Evolutionary conservation across 495 filamentous ascomycete species (phyloP).

Genomic region (Aspergillus saccharolyticus): DNA sequence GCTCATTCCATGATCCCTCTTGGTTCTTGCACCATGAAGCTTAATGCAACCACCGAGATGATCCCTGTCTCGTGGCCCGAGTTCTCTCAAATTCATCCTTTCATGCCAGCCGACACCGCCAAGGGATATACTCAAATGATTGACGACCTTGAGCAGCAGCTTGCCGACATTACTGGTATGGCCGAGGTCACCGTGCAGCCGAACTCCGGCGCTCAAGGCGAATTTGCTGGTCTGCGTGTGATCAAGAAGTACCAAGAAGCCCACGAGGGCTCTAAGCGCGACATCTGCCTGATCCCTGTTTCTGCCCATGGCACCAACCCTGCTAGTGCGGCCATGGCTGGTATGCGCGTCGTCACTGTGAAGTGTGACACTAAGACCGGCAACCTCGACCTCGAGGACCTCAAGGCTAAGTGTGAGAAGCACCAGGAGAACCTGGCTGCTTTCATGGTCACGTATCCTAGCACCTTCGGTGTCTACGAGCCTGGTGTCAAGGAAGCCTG

Average conservation of each 20-base stretch:
- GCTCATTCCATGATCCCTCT: conserved; percentile 98
- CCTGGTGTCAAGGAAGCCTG: conserved; percentile 84
- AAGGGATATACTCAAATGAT: conserved; percentile 68
- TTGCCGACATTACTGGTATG: conserved; percentile 87
- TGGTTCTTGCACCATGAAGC: conserved; percentile 99
- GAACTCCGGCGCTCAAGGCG: conserved; percentile 95
- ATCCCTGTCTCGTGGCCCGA: conserved; percentile 79
- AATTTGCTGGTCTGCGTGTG: conserved; percentile 88
- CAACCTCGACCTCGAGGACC: conserved; percentile 83
- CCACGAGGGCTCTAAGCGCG: conserved; percentile 61
- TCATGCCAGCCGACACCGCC: conserved; percentile 57
- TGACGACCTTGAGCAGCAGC: conserved; percentile 65
- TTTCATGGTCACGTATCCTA: conserved; percentile 98
- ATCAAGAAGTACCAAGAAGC: conserved; percentile 83
- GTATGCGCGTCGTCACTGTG: conserved; percentile 92
- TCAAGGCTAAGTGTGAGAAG: conserved; percentile 83
- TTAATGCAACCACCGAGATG: conserved; percentile 95
- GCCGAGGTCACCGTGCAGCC: conserved; percentile 86
- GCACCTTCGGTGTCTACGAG: conserved; percentile 95
- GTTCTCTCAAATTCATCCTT: conserved; percentile 84
- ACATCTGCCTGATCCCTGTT: conserved; percentile 94
- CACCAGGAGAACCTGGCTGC: conserved; percentile 82
- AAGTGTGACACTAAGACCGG: conserved; percentile 87
- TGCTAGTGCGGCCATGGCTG: conserved; percentile 93
- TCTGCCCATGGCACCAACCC: conserved; percentile 98